Base-by-base conservation (phyloP, 306 rosid genomes). In the Rosa multiflora region DNA sequence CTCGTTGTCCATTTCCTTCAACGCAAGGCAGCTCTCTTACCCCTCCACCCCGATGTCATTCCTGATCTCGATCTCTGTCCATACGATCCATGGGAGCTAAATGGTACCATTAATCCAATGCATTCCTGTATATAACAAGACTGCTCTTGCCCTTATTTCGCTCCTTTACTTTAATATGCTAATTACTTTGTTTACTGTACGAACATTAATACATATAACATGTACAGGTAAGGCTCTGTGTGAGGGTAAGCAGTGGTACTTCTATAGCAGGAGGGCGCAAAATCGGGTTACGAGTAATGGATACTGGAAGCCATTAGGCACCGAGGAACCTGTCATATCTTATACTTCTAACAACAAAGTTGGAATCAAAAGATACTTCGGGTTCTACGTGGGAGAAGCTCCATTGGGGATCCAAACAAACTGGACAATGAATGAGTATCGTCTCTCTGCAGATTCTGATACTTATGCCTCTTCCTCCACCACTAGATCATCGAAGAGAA, bases 41-140 rank as follows among this genome's bases (percentile, higher is more conserved):
- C 99, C 23, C 91, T 92, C 76, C 98, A 95, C 56, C 99, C 99
- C 0, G 99, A 95, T 32, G 96, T 93, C 87, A 93, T 95, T 49
- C 99, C 99, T 78, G 99, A 95, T 80, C 99, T 95, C 80, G 89
- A 88, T 42, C 98, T 91, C 82, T 90, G 77, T 75, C 90, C 94
- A 0, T 89, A 84, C 66, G 94, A 95, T 78, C 99, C 99, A 2
- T 95, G 99, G 99, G 90, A 93, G 8, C 94, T 95, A 49, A 70
- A 90, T 51, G 99, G 98, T 95, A 85, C 26, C 23, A 5, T 37
- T 67, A 18, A 1, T 18, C 18, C 14, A 37, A 17, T 35, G 7
- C 29, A 67, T 67, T 17, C 71, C 11, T 32, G 37, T 32, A 32
- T 32, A 32, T 32, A 32, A 32, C 37, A 32, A 32, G 37, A 32